Base-by-base conservation (phyloP, 2,329 filamentous ascomycete genomes). In the Talaromyces sp. region DNA sequence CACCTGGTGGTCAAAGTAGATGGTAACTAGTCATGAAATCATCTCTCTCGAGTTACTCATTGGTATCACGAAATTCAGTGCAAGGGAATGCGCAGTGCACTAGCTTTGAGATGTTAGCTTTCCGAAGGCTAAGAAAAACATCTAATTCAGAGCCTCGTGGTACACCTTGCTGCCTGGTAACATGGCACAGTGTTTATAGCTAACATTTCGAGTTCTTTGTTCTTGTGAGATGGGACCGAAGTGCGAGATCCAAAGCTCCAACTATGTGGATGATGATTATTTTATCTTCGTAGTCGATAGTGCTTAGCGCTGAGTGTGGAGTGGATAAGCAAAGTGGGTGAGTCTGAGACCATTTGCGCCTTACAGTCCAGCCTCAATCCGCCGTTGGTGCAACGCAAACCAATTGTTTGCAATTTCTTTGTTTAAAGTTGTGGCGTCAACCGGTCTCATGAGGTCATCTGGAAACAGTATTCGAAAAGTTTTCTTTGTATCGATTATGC, bases 91-190 rank as follows among this genome's bases (percentile, higher is more conserved):
- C 16, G 37, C 35, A 10, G 24, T 60, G 47, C 37, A 43, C 14
- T 37, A 62, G 19, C 14, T 27, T 7, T 16, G 39, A 24, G 10
- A 19, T 4, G 41, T 52, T 19, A 24, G 9, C 22, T 62, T 50
- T 54, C 35, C n/a, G 19, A 61, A 50, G 14, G n/a, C 19, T 39
- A 41, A n/a, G 50, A 35, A 54, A 54, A 10, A 10, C 27, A 31
- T 2, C 31, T 35, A 10, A 9, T 16, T 11, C 19, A 54, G 50
- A 39, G 52, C 33, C 33, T 56, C n/a, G 33, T 54, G 19, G 47
- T 50, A 27, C 22, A 62, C 45, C 47, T 54, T 62, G 60, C 47
- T 62, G 60, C 60, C 47, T 62, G 47, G 19, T n/a, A 33, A 54
- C 24, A 52, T 43, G 60, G 60, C 60, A 43, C 60, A 41, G 35